A percentile compares a stretch with the other conserved stretches of the same genome.
Conservation (phyloP, 345 rosid species). For the Populus pruinosa region DNA sequence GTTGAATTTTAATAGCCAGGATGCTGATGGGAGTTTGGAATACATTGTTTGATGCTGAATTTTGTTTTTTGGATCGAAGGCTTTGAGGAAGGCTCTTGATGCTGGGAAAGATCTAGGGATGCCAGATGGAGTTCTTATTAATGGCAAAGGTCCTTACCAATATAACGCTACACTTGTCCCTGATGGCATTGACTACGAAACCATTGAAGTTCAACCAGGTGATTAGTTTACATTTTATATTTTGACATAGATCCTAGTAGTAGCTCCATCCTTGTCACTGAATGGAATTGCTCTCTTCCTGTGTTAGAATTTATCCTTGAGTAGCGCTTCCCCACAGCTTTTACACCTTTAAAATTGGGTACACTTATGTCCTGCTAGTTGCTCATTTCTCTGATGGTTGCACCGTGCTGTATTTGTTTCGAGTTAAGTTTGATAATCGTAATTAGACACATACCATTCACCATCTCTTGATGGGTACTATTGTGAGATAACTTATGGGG, state of each 20-base stretch:
- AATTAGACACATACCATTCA: neutral
- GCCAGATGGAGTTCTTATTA: conserved; percentile 95
- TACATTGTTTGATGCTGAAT: neutral
- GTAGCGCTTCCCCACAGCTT: neutral
- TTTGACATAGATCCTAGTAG: neutral
- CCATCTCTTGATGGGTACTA: neutral
- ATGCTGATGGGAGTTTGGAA: neutral
- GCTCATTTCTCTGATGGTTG: neutral
- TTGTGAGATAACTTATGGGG: neutral
- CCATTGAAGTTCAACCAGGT: conserved; percentile 91
- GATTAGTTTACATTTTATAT: conserved; percentile 17
- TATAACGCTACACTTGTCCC: conserved; percentile 86
- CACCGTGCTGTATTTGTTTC: neutral
- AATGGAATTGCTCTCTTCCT: neutral
- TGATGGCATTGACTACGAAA: conserved; percentile 67
- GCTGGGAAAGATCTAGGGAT: conserved; percentile 88
- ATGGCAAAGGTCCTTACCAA: conserved; percentile 94
- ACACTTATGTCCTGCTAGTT: neutral
- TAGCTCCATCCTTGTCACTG: neutral
- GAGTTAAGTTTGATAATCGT: neutral
- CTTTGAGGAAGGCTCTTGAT: conserved; percentile 87
- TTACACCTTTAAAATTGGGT: neutral
- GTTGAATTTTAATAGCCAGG: neutral
- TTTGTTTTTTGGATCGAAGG: conserved; percentile 41
- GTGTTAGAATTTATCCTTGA: neutral